Evolutionary conservation across 2,329 filamentous ascomycete genomes (phyloP).

Genomic region (Fusarium sp.): DNA sequence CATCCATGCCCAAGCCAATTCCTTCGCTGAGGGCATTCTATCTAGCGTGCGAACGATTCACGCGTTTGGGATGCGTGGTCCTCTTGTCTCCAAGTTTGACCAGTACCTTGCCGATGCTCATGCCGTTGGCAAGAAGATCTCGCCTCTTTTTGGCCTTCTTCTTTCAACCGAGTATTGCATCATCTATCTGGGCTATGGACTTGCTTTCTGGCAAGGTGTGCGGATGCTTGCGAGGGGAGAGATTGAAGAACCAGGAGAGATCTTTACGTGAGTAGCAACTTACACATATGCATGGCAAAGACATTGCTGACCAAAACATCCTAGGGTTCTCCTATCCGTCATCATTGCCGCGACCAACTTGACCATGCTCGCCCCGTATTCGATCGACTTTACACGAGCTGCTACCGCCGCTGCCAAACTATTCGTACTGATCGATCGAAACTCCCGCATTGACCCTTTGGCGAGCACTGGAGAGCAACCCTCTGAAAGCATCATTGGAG

Average conservation of each 20-base stretch:
- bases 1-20: background rate
- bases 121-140: background rate
- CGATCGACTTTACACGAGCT: background rate
- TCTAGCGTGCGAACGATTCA: background rate
- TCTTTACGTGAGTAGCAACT: background rate
- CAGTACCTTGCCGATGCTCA: background rate
- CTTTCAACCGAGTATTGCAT: background rate
- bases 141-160: background rate
- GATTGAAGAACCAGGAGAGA: background rate
- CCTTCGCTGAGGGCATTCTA: background rate
- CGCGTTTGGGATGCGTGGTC: background rate
- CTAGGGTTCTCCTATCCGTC: background rate
- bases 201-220: background rate
- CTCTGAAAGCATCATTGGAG: background rate
- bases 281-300: no score
- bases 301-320: background rate
- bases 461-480: background rate
- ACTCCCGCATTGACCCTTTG: background rate
- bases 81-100: background rate
- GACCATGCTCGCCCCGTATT: background rate
- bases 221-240: background rate
- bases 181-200: background rate
- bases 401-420: background rate
- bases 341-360: background rate
- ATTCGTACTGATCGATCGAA: background rate